Conservation (phyloP, 164 flowering plant genomes). For the Macadamia integrifolia region DNA sequence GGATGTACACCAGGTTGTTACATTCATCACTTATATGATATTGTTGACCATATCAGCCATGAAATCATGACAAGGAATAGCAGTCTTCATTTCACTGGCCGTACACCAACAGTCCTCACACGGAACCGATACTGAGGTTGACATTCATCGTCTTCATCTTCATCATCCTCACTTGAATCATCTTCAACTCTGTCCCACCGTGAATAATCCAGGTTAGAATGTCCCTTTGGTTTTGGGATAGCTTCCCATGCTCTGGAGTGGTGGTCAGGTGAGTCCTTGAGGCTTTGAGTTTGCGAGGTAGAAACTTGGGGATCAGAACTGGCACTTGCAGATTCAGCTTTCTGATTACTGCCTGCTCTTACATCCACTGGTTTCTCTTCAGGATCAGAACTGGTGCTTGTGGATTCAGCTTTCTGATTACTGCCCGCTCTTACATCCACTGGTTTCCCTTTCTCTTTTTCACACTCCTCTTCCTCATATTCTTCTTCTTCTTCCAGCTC, state of each 20-base stretch:
- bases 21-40: neutral
- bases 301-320: slow-evolving; percentile 11
- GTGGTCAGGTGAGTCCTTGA: slow-evolving; percentile 20
- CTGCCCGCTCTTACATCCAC: slow-evolving; percentile 2
- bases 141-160: slow-evolving; percentile 62
- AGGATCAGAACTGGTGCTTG: slow-evolving; percentile 8
- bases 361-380: slow-evolving; percentile 14
- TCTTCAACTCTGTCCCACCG: slow-evolving; percentile 87
- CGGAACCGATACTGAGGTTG: slow-evolving; percentile 83
- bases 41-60: slow-evolving; percentile 1
- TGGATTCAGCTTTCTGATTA: slow-evolving; percentile 13
- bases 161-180: slow-evolving; percentile 74
- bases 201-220: slow-evolving; percentile 79
- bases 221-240: slow-evolving; percentile 91
- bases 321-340: slow-evolving; percentile 10
- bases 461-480: slow-evolving; percentile 1
- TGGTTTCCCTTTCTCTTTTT: slow-evolving; percentile 4
- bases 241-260: slow-evolving; percentile 63
- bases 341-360: slow-evolving; percentile 8
- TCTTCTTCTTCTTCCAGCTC: slow-evolving; percentile 43
- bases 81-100: slow-evolving; percentile 52
- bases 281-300: slow-evolving; percentile 16
- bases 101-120: slow-evolving; percentile 69
- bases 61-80: neutral
- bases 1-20: neutral